These are phyloP conservation scores for Isochrysis galbana DNA, from an alignment of 78 protist genomes.

Conservation along the genomic window DNA sequence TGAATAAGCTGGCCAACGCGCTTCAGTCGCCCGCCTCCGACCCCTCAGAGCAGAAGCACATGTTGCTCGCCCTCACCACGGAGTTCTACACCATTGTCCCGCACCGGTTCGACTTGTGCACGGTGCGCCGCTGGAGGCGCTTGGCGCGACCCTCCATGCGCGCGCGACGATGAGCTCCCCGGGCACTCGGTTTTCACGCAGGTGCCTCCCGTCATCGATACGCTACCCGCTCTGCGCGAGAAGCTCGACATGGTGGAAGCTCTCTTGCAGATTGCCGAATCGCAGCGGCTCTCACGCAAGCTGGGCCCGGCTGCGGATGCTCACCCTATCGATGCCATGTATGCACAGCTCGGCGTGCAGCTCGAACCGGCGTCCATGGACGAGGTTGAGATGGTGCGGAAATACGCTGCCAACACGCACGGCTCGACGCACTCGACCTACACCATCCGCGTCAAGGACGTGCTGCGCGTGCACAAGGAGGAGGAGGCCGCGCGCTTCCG, in stretches of 20 bases:
- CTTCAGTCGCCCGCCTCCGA: background rate
- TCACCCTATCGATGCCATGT: background rate
- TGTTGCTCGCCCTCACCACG: background rate
- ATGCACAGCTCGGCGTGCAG: background rate
- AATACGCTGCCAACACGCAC: slow-evolving; percentile 57
- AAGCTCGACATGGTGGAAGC: background rate
- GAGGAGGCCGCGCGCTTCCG: slow-evolving; percentile 65
- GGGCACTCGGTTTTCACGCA: background rate
- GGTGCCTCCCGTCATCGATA: background rate
- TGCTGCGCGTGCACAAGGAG: background rate
- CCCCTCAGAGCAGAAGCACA: background rate
- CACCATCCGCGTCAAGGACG: slow-evolving; percentile 30
- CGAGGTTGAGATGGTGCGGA: background rate
- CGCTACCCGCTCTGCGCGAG: background rate
- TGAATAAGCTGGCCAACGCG: background rate
- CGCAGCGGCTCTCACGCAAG: background rate
- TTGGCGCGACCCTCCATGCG: background rate
- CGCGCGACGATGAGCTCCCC: background rate
- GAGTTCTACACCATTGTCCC: background rate
- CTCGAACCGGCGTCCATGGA: background rate
- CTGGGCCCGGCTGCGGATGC: background rate
- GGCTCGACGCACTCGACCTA: slow-evolving; percentile 57
- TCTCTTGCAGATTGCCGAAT: background rate
- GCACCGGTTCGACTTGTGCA: background rate
- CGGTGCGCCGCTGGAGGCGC: background rate